Conservation (phyloP, 2,329 filamentous ascomycete species). For the Alternaria sp. region DNA sequence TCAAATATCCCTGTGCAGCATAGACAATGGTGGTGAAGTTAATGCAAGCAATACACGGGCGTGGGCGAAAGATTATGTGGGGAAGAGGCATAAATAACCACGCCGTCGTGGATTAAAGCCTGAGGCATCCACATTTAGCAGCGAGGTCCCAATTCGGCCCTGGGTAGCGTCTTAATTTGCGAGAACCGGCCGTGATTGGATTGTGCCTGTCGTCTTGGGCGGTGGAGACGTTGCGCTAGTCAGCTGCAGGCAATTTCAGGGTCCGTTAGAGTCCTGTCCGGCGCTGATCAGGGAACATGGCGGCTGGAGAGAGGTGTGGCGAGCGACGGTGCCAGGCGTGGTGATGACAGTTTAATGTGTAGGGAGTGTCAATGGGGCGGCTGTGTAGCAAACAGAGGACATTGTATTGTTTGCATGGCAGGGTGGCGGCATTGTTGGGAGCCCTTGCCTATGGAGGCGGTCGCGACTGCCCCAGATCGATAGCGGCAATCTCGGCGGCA, state of each 20-base stretch:
- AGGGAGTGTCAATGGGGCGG: background rate
- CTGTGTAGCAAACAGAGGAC: background rate
- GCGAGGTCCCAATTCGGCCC: background rate
- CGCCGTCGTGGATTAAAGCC: background rate
- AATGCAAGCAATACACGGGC: background rate
- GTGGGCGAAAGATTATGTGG: background rate
- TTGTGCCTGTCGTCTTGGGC: background rate
- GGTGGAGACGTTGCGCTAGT: slow-evolving; percentile 3
- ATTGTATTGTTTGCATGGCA: background rate
- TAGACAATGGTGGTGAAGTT: background rate
- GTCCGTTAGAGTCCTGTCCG: slow-evolving; percentile 1
- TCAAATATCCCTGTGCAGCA: background rate
- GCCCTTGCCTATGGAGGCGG: background rate
- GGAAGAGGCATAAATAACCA: background rate
- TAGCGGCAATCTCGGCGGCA: slow-evolving; percentile 24
- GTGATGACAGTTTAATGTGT: background rate
- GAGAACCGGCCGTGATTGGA: slow-evolving; percentile 3
- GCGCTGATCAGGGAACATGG: slow-evolving; percentile 1
- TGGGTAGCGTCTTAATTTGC: background rate
- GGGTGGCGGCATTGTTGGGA: background rate
- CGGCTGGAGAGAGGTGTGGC: background rate
- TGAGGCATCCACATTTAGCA: background rate
- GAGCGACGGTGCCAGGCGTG: background rate
- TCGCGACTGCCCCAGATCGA: slow-evolving; percentile 15
- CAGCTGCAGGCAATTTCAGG: slow-evolving; percentile 8